A percentile compares a stretch with the other conserved stretches of the same genome.
Evolutionary conservation across 2,329 filamentous ascomycete species (phyloP).

Genomic region (Scortechinia acanthostroma): DNA sequence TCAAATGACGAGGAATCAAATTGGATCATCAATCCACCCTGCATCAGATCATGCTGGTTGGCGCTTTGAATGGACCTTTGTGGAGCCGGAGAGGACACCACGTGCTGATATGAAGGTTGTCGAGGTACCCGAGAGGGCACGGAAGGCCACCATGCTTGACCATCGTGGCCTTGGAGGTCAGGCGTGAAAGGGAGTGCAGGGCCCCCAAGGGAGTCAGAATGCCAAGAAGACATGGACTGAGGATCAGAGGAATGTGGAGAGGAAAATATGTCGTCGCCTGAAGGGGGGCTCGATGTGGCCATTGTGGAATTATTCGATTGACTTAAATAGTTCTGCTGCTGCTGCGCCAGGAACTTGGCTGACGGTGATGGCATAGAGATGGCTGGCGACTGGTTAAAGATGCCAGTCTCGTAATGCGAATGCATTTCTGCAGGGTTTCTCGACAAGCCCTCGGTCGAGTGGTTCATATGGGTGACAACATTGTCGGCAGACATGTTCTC

Average conservation of each 20-base stretch:
- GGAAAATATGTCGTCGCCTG: not conserved
- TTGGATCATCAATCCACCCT: conserved; percentile 27
- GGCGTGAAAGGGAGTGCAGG: conserved; percentile 25
- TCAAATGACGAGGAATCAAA: conserved; percentile 23
- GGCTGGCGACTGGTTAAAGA: not conserved
- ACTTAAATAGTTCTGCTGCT: not conserved
- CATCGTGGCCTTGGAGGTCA: conserved; percentile 22
- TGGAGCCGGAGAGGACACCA: conserved; percentile 20
- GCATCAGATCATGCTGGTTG: conserved; percentile 19
- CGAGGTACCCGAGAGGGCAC: conserved; percentile 21
- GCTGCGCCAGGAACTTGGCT: not conserved
- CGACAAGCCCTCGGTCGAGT: not conserved
- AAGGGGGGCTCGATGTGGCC: not conserved
- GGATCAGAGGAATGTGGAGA: conserved; percentile 17
- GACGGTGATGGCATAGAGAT: conserved; percentile 1
- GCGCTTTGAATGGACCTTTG: conserved; percentile 18
- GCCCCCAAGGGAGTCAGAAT: conserved; percentile 24
- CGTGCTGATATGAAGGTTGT: conserved; percentile 21
- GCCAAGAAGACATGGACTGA: conserved; percentile 27
- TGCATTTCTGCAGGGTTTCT: not conserved
- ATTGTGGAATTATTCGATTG: not conserved
- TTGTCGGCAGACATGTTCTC: not conserved
- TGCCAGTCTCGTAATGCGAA: not conserved
- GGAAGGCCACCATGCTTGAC: conserved; percentile 28
- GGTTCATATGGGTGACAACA: not conserved